These are phyloP conservation scores for Austroboletus eburneus DNA, from an alignment of 768 basidiomycete species.

Conservation along the genomic window DNA sequence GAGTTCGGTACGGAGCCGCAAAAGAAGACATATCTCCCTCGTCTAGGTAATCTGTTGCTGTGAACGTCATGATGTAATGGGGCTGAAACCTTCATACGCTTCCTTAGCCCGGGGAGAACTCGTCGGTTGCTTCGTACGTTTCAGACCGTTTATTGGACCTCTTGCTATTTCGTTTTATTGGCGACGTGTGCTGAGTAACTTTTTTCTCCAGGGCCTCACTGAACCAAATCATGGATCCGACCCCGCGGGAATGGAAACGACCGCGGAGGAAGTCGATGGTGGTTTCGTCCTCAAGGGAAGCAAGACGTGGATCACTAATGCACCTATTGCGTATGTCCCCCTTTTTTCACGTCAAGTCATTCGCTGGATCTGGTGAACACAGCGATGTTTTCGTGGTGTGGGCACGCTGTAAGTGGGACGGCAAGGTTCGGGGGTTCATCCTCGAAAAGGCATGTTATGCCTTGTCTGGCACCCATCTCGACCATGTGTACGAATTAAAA, in stretches of 20 bases:
- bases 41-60: slow-evolving; percentile 50
- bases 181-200: not conserved
- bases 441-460: slow-evolving; percentile 68
- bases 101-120: slow-evolving; percentile 74
- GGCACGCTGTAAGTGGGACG: slow-evolving; percentile 95
- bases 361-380: slow-evolving; percentile 5
- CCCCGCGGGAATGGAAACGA: slow-evolving; percentile 96
- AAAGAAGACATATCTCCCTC: slow-evolving; percentile 87
- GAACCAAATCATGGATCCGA: slow-evolving; percentile 98
- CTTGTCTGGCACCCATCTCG: not conserved
- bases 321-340: slow-evolving; percentile 74
- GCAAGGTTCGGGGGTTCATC: slow-evolving; percentile 84
- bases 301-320: slow-evolving; percentile 98
- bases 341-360: slow-evolving; percentile 1
- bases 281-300: slow-evolving; percentile 85
- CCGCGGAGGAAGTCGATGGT: slow-evolving; percentile 77
- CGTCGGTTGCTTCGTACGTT: slow-evolving; percentile 86
- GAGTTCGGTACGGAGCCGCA: slow-evolving; percentile 87
- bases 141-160: not conserved
- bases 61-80: not conserved
- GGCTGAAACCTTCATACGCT: slow-evolving; percentile 4
- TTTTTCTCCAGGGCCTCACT: slow-evolving; percentile 71
- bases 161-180: not conserved
- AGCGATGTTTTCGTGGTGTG: slow-evolving; percentile 91
- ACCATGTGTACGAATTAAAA: not conserved